These are phyloP conservation scores for Lactifluus volemus DNA, from an alignment of 768 basidiomycete genomes.

Conservation along the genomic window DNA sequence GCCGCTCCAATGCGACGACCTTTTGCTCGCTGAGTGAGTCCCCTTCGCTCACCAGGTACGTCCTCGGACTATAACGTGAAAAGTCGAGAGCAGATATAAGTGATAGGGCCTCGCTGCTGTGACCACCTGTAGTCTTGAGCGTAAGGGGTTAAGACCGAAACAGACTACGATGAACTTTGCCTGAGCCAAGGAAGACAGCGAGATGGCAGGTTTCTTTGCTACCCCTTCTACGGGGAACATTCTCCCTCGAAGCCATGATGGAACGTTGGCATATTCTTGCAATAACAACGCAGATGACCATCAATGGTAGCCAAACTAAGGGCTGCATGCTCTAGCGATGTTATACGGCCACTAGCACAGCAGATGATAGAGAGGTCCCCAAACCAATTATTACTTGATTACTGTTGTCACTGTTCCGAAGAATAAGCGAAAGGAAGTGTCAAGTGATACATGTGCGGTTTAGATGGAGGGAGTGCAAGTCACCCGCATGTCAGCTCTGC, in stretches of 20 bases:
- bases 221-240: conserved; percentile 11
- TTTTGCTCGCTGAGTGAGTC: conserved; percentile 73
- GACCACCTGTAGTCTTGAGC: conserved; percentile 58
- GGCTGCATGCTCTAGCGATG: background rate
- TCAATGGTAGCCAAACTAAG: background rate
- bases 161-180: conserved; percentile 32
- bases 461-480: no score
- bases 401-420: background rate
- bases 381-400: background rate
- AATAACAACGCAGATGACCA: background rate
- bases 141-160: background rate
- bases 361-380: background rate
- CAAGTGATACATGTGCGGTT: no score
- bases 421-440: background rate
- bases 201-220: conserved; percentile 35
- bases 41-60: conserved; percentile 75
- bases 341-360: background rate
- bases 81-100: conserved; percentile 69
- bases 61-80: conserved; percentile 62
- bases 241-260: conserved; percentile 20
- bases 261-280: conserved; percentile 21
- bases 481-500: no score
- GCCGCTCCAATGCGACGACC: conserved; percentile 53
- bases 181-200: conserved; percentile 91
- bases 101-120: conserved; percentile 79